Base-by-base conservation (phyloP, 2,329 filamentous ascomycete genomes). In the Calonectria hawksworthii region DNA sequence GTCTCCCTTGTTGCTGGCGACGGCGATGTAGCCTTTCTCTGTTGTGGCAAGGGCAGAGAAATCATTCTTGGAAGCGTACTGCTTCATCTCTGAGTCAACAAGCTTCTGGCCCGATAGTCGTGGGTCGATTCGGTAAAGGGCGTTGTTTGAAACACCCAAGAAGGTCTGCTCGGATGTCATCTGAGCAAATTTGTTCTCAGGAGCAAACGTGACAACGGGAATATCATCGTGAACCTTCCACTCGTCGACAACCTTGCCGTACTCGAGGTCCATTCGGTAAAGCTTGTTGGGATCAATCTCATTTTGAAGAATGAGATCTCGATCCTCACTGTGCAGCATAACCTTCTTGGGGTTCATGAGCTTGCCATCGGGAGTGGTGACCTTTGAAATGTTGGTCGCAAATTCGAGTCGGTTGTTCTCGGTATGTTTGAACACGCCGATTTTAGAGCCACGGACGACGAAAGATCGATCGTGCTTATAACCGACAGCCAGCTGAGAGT, bases 211-310 rank as follows among this genome's bases (percentile, higher is more conserved):
- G 70, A 95, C 93, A 75, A 99, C 95, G 0, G 95, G 94, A 70
- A 99, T 98, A 83, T 99, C 95, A 76, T 99, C 96, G 83, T 99
- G 96, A 18, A 99, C 91, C 80, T 98, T 98, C 97, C 97, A 99
- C 85, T 99, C 97, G 82, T 99, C 97, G 2, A 99, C 96, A 44
- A 99, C 95, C 87, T 98, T 99, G 79, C 97, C 97, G 80, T 98
- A 98, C 85, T 99, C 96, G 56, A 99, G 90, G 86, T 99, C 97
- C 97, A 99, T 99, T 59, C 95, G 95, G 84, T 96, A 99, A 1
- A 99, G 90, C 67, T 95, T 96, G 87, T 98, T 96, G 1, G 96
- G 95, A 78, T 99, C 94, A 67, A 93, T 84, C 64, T 90, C 89
- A 80, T 98, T 96, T 84, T 98, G 96, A 73, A 98, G 86, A 75